phyloP scores from a whole-genome alignment of 495 filamentous ascomycete genomes.

The Tuber aestivum region DNA sequence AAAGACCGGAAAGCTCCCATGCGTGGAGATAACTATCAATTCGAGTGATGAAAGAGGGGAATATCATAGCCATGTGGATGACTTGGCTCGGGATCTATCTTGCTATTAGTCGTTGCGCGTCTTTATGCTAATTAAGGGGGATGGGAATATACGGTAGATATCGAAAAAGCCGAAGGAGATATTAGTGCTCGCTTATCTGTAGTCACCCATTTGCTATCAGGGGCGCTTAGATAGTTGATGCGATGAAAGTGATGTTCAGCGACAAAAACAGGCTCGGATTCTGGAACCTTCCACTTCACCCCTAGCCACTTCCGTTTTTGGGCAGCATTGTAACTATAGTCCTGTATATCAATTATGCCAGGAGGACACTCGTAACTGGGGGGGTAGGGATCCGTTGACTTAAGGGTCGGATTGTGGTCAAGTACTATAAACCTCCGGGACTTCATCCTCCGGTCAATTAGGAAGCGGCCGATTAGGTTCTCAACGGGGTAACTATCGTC shows the following conservation, averaged over 20 bases:
- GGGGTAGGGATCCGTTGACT: conserved; percentile 54
- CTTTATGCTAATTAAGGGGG: background rate
- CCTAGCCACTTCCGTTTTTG: conserved; percentile 30
- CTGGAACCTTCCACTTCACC: conserved; percentile 37
- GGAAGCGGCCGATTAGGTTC: conserved; percentile 58
- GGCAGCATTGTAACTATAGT: conserved; percentile 50
- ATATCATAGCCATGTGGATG: conserved; percentile 61
- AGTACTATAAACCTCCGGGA: conserved; percentile 52
- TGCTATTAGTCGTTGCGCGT: conserved; percentile 32
- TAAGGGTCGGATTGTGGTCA: conserved; percentile 44
- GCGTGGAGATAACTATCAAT: conserved; percentile 78
- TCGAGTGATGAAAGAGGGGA: conserved; percentile 78
- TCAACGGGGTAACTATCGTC: conserved; percentile 51
- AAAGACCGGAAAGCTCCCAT: conserved; percentile 59
- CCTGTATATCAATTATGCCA: conserved; percentile 58
- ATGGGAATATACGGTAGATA: conserved; percentile 62
- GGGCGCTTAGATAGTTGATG: conserved; percentile 70
- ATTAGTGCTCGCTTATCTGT: conserved; percentile 46
- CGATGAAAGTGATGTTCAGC: conserved; percentile 67
- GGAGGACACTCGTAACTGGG: conserved; percentile 49
- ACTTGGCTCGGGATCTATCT: conserved; percentile 58
- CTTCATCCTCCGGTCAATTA: conserved; percentile 71
- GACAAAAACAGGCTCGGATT: conserved; percentile 65
- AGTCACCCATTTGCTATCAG: conserved; percentile 51
- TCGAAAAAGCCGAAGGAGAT: conserved; percentile 58